A percentile compares a stretch with the other conserved stretches of the same genome.
Conservation (phyloP, 495 filamentous ascomycete genomes). For the Lasiosphaeria hispida region DNA sequence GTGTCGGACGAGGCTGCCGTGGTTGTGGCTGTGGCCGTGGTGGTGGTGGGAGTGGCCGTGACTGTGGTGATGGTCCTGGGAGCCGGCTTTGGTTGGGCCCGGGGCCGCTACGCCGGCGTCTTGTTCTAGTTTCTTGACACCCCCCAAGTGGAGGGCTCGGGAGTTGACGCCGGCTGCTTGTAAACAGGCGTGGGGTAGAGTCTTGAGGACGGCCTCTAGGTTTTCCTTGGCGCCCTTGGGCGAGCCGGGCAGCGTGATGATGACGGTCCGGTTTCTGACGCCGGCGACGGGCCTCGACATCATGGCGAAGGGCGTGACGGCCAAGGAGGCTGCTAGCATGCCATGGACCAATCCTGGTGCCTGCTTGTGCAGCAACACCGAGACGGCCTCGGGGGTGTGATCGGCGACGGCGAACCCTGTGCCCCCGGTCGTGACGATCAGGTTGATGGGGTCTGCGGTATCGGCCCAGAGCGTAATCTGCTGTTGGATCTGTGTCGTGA, state of each 20-base stretch:
- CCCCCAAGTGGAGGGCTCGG: slow-evolving; percentile 73
- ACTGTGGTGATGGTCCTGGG: slow-evolving; percentile 48
- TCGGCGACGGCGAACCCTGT: slow-evolving; percentile 93
- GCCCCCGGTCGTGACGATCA: slow-evolving; percentile 86
- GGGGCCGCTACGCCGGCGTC: slow-evolving; percentile 60
- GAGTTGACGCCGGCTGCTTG: slow-evolving; percentile 86
- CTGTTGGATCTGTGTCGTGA: slow-evolving; percentile 68
- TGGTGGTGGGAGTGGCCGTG: slow-evolving; percentile 58
- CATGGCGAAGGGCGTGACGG: slow-evolving; percentile 93
- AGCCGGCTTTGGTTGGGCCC: slow-evolving; percentile 21
- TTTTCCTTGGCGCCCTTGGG: slow-evolving; percentile 98
- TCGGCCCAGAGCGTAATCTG: slow-evolving; percentile 70
- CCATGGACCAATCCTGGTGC: slow-evolving; percentile 89
- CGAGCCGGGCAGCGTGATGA: slow-evolving; percentile 89
- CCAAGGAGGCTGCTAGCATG: slow-evolving; percentile 84
- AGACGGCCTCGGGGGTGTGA: slow-evolving; percentile 85
- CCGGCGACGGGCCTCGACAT: slow-evolving; percentile 96
- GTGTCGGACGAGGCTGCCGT: slow-evolving; percentile 67
- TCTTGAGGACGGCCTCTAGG: slow-evolving; percentile 82
- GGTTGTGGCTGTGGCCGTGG: slow-evolving; percentile 62
- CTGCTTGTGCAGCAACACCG: slow-evolving; percentile 76
- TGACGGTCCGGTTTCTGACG: slow-evolving; percentile 76
- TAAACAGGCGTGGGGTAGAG: slow-evolving; percentile 87
- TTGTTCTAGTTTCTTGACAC: slow-evolving; percentile 76
- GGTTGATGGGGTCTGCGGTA: slow-evolving; percentile 56